Evolutionary conservation across 495 filamentous ascomycete species (phyloP).

Genomic region (Talaromyces stipitatus): DNA sequence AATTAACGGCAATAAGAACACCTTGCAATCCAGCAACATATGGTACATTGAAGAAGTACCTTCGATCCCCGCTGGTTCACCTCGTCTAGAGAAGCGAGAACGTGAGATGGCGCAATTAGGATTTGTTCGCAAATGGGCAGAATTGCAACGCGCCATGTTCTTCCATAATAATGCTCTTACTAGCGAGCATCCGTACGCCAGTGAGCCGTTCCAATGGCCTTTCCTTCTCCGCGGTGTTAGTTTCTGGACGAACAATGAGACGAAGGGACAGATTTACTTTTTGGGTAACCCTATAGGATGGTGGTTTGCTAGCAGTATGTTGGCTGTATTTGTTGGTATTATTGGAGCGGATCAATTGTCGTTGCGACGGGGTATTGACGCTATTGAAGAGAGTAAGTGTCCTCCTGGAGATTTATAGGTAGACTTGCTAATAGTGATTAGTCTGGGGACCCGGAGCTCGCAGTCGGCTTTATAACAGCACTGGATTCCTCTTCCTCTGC

Average conservation of each 20-base stretch:
- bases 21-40: constrained; percentile 80
- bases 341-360: constrained; percentile 90
- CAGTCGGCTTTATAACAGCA: constrained; percentile 92
- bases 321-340: constrained; percentile 92
- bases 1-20: constrained; percentile 98
- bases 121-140: constrained; percentile 91
- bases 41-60: constrained; percentile 92
- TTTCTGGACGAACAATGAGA: constrained; percentile 98
- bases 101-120: constrained; percentile 72
- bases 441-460: constrained; percentile 65
- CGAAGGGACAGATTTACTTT: constrained; percentile 96
- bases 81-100: constrained; percentile 62
- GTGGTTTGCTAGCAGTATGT: constrained; percentile 88
- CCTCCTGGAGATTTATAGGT: constrained; percentile 1
- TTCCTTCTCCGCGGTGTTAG: constrained; percentile 94
- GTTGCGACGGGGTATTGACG: constrained; percentile 83
- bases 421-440: constrained; percentile 10
- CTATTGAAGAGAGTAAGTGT: constrained; percentile 83
- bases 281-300: constrained; percentile 94
- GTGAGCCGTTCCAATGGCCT: constrained; percentile 93
- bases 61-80: constrained; percentile 59
- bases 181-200: constrained; percentile 91
- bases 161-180: constrained; percentile 98
- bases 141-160: constrained; percentile 97
- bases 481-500: constrained; percentile 94